Percentiles rank a stretch among this genome's conserved stretches.
Evolutionary conservation across 2,329 filamentous ascomycete species (phyloP).

Genomic region (Trichoderma citrinoviride): DNA sequence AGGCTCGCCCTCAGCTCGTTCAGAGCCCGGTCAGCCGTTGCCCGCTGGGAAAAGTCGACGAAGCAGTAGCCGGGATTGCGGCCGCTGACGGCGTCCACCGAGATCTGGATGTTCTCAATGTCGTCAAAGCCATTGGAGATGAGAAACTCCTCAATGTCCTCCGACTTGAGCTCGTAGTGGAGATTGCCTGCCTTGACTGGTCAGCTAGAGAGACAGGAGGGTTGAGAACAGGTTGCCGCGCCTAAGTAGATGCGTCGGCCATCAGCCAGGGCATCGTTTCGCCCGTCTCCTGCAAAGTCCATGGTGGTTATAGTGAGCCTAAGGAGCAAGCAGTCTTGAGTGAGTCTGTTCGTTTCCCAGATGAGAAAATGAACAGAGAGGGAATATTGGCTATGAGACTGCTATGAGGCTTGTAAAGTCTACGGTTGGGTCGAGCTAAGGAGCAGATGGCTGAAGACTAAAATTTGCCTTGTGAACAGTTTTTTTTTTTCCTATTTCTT

Average conservation of each 20-base stretch:
- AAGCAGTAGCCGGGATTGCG: slow-evolving; percentile 75
- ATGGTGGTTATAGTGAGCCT: background rate
- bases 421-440: slow-evolving; percentile 16
- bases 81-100: slow-evolving; percentile 64
- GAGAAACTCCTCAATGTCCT: slow-evolving; percentile 61
- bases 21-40: slow-evolving; percentile 54
- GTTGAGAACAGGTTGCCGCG: slow-evolving; percentile 6
- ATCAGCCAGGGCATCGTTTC: slow-evolving; percentile 28
- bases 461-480: slow-evolving; percentile 4
- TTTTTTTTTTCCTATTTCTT: slow-evolving; percentile 9
- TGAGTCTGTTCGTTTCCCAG: background rate
- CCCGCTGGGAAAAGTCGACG: slow-evolving; percentile 60
- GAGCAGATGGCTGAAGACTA: slow-evolving; percentile 9
- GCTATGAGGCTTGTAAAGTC: background rate
- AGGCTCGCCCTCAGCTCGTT: slow-evolving; percentile 53
- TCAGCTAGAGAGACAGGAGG: slow-evolving; percentile 1
- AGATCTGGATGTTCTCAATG: slow-evolving; percentile 61
- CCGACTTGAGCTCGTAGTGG: slow-evolving; percentile 49
- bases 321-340: background rate
- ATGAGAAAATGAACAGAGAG: background rate
- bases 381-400: background rate
- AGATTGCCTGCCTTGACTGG: slow-evolving; percentile 46
- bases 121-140: slow-evolving; percentile 40
- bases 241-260: slow-evolving; percentile 58
- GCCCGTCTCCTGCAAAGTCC: slow-evolving; percentile 3